Percentiles rank a stretch among this genome's conserved stretches.
phyloP scores from a whole-genome alignment of 2,329 filamentous ascomycete species.

The Pseudogymnoascus sp. region DNA sequence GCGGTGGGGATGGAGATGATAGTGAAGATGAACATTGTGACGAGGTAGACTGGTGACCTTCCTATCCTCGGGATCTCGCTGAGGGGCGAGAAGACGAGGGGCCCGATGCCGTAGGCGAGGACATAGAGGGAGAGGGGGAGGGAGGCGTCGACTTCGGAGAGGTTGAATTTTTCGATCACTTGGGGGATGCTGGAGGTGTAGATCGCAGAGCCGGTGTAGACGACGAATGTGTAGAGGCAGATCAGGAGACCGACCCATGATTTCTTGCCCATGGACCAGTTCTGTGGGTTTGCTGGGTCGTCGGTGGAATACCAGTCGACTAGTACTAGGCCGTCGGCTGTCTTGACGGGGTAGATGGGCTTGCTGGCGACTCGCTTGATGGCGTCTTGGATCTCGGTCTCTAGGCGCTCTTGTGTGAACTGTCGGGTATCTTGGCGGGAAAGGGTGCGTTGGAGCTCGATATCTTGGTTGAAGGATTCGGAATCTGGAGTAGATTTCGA shows the following conservation, averaged over 20 bases:
- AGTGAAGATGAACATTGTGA: conserved; percentile 60
- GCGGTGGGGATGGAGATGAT: conserved; percentile 57
- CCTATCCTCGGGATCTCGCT: conserved; percentile 59
- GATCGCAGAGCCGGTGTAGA: conserved; percentile 43
- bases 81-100: conserved; percentile 56
- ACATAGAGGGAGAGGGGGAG: conserved; percentile 56
- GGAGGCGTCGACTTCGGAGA: conserved; percentile 42
- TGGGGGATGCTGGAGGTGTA: conserved; percentile 39
- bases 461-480: conserved; percentile 14
- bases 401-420: conserved; percentile 31
- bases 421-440: conserved; percentile 22
- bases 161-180: conserved; percentile 44
- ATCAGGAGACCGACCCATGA: conserved; percentile 36
- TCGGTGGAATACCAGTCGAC: conserved; percentile 48
- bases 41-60: conserved; percentile 57
- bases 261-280: conserved; percentile 41
- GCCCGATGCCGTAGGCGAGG: conserved; percentile 53
- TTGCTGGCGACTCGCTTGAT: conserved; percentile 33
- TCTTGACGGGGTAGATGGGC: conserved; percentile 39
- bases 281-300: conserved; percentile 46
- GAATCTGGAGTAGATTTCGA: conserved; percentile 15
- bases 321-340: conserved; percentile 41
- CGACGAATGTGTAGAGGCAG: conserved; percentile 51
- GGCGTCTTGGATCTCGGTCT: conserved; percentile 30
- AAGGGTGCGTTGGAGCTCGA: conserved; percentile 16